Evolutionary conservation across 1,284 basidiomycete species (phyloP).

Genomic region (Pseudozyma pruni): DNA sequence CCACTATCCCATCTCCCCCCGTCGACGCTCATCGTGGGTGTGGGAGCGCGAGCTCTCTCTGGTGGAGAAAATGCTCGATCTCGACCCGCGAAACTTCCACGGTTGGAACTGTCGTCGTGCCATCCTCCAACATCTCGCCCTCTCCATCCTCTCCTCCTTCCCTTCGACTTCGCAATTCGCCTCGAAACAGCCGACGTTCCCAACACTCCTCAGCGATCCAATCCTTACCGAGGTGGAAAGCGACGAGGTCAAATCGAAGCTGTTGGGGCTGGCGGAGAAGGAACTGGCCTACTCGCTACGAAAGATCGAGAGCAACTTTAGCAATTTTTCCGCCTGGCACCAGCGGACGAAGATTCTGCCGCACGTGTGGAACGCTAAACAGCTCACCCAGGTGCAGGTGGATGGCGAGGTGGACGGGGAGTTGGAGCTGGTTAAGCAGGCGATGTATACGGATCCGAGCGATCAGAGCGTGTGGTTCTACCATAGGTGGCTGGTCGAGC

Average conservation of each 20-base stretch:
- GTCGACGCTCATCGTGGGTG: conserved; percentile 14
- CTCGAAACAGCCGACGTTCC: conserved; percentile 5
- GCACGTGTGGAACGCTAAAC: conserved; percentile 74
- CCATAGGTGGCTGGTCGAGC: conserved; percentile 90
- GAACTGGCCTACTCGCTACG: conserved; percentile 73
- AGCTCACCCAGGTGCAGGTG: conserved; percentile 67
- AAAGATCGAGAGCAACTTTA: conserved; percentile 94
- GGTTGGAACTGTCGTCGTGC: conserved; percentile 66
- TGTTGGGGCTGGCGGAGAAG: conserved; percentile 36
- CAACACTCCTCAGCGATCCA: conserved; percentile 13
- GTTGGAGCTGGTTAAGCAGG: conserved; percentile 89
- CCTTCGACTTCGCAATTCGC: neutral
- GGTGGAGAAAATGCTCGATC: conserved; percentile 65
- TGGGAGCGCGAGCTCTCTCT: conserved; percentile 61
- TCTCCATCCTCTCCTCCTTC: conserved; percentile 15
- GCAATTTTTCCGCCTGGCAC: conserved; percentile 99
- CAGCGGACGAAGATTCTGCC: conserved; percentile 86
- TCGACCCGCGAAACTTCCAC: conserved; percentile 64
- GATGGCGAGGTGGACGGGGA: conserved; percentile 73
- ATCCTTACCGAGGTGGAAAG: neutral
- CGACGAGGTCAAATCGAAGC: conserved; percentile 1
- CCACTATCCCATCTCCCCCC: conserved; percentile 23
- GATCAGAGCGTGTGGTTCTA: conserved; percentile 99
- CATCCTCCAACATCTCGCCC: conserved; percentile 52
- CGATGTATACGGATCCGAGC: conserved; percentile 93